Evolutionary conservation across 345 rosid genomes (phyloP), one percentile per base, ranked within the genome.

Genomic region (Eucalyptus shirleyi): DNA sequence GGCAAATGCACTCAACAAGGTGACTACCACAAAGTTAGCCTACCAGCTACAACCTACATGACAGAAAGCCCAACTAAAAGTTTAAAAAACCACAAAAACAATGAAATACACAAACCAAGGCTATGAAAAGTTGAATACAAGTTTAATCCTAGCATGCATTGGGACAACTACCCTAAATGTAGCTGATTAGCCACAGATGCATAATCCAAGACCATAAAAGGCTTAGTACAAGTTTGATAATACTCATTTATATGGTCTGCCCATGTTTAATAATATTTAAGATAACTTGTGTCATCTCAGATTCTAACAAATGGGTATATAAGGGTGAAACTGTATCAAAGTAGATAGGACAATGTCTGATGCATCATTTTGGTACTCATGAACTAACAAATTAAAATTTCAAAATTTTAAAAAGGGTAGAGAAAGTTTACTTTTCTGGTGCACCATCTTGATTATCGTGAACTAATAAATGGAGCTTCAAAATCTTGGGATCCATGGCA

Each of bases 381-480:
- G 47, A 72, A 62, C 37, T 47, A 47, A 34, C 28, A 65, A 67
- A 21, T 37, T 15, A 69, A 59, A 37, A 85, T 90, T 90, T 72
- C 32, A 87, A 56, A 72, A 12, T 42, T 65, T 32, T 28, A 90
- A 86, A 67, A 89, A 77, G 89, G 90, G 83, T 89, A 40, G 40
- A 87, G 62, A 67, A 92, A 89, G 69, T 72, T 89, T 95, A 95
- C 99, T 95, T 98, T 93, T 98, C 99, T 90, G 96, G 91, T 72
- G 93, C 89, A 65, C 94, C 97, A 88, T 94, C 99, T 93, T 96
- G 99, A 92, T 95, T 97, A 92, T 98, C 99, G 91, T 98, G 99
- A 92, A 98, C 94, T 91, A 98, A 94, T 88, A 98, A 90, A 93
- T 94, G 97, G 92, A 95, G 96, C 93, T 95, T 98, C 93, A 96